These are phyloP conservation scores for Fusarium mundagurra DNA, from an alignment of 2,329 filamentous ascomycete genomes.

Conservation along the genomic window DNA sequence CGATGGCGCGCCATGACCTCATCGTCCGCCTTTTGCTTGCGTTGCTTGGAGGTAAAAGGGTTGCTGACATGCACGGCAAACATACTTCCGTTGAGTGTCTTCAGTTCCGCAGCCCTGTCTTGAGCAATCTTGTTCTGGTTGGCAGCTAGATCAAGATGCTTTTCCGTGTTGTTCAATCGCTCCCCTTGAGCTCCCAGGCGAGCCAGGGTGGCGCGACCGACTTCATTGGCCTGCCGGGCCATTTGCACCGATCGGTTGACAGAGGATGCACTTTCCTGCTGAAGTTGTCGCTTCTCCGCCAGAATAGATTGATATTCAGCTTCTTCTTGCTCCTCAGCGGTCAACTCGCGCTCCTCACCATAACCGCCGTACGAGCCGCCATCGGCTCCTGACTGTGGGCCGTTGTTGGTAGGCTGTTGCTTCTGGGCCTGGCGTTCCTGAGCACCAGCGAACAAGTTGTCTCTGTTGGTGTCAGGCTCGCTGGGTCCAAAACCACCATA, in stretches of 20 bases:
- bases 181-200: conserved; percentile 83
- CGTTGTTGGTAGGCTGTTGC: conserved; percentile 38
- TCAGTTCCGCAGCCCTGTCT: conserved; percentile 83
- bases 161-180: conserved; percentile 82
- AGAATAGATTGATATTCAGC: conserved; percentile 73
- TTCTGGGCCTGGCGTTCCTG: conserved; percentile 59
- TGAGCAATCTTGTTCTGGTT: conserved; percentile 80
- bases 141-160: conserved; percentile 82
- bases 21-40: conserved; percentile 72
- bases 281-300: conserved; percentile 69
- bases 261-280: conserved; percentile 72
- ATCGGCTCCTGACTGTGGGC: conserved; percentile 39
- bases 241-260: conserved; percentile 53
- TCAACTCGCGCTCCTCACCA: conserved; percentile 79
- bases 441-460: conserved; percentile 71
- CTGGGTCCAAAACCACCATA: conserved; percentile 68
- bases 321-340: conserved; percentile 80
- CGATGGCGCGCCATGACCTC: conserved; percentile 76
- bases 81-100: conserved; percentile 89
- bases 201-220: conserved; percentile 77
- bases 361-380: conserved; percentile 60
- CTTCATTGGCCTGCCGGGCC: conserved; percentile 56
- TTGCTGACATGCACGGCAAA: conserved; percentile 84
- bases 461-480: conserved; percentile 63
- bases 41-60: conserved; percentile 77